Conservation (phyloP, 768 basidiomycete species). For the Cubamyces sp. region DNA sequence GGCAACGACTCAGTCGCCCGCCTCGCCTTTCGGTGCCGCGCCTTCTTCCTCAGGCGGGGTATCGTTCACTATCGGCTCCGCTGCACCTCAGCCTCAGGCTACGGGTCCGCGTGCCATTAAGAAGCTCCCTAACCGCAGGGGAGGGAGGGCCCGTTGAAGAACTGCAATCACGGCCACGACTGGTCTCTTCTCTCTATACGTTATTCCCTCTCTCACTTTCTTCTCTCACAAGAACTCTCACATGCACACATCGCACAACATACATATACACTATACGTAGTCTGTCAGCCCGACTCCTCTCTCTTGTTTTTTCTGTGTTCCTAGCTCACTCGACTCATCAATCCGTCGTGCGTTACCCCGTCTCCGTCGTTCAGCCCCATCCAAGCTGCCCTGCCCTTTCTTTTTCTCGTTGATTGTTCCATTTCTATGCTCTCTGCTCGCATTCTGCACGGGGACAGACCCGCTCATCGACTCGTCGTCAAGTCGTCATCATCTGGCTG, state of each 20-base stretch:
- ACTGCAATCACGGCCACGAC: background rate
- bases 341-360: slow-evolving; percentile 13
- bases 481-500: slow-evolving; percentile 19
- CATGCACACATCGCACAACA: slow-evolving; percentile 10
- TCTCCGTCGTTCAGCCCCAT: slow-evolving; percentile 1
- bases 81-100: slow-evolving; percentile 28
- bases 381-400: slow-evolving; percentile 5
- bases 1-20: slow-evolving; percentile 25
- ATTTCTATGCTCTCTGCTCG: slow-evolving; percentile 24
- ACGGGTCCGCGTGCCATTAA: slow-evolving; percentile 32
- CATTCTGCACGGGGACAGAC: slow-evolving; percentile 29
- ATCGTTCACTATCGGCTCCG: slow-evolving; percentile 37
- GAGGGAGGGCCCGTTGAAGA: slow-evolving; percentile 32
- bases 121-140: slow-evolving; percentile 39
- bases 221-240: slow-evolving; percentile 16
- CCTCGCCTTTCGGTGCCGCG: slow-evolving; percentile 35
- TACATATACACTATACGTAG: slow-evolving; percentile 17
- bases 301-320: background rate
- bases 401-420: slow-evolving; percentile 1
- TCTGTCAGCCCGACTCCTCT: background rate
- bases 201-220: slow-evolving; percentile 15
- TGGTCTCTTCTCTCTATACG: slow-evolving; percentile 1
- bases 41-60: slow-evolving; percentile 23
- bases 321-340: background rate
- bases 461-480: slow-evolving; percentile 22